These are phyloP conservation scores for Canavalia ensiformis DNA, from an alignment of 306 rosid genomes.

Conservation along the genomic window DNA sequence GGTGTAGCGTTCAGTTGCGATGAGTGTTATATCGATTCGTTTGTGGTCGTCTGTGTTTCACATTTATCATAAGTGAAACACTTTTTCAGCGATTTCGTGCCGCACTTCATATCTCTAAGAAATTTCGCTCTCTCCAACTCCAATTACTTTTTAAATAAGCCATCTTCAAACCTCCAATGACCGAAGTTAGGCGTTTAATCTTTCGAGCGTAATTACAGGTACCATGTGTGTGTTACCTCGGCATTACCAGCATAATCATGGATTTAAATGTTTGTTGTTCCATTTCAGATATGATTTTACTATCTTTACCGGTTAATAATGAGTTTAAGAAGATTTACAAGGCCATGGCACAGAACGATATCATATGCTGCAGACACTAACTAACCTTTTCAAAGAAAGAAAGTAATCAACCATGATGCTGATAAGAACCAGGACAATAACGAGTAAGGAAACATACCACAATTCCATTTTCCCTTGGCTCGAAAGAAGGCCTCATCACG, in stretches of 20 bases:
- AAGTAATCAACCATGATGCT: neutral
- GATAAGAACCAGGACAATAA: neutral
- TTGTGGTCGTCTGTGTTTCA: no score
- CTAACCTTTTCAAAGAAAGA: neutral
- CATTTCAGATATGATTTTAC: no score
- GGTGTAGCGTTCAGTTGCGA: no score
- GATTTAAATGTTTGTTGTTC: slow-evolving; percentile 6
- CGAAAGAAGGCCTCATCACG: slow-evolving; percentile 95
- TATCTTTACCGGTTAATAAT: neutral
- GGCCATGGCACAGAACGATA: neutral
- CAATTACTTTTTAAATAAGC: neutral
- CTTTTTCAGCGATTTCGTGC: no score
- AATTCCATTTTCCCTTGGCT: slow-evolving; percentile 98
- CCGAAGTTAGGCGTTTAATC: no score
- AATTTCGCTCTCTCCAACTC: neutral
- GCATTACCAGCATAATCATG: slow-evolving; percentile 1
- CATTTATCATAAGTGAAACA: no score
- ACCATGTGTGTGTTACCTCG: no score
- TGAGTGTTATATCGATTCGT: no score
- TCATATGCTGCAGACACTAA: neutral
- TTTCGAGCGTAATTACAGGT: no score
- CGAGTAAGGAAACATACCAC: slow-evolving; percentile 68
- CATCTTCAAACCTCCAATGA: slow-evolving; percentile 8
- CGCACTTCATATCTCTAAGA: neutral
- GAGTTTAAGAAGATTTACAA: slow-evolving; percentile 23